Percentiles rank a stretch among this genome's conserved stretches.
Evolutionary conservation across 176 grass and related monocot species (phyloP).

Genomic region (Zea luxurians): DNA sequence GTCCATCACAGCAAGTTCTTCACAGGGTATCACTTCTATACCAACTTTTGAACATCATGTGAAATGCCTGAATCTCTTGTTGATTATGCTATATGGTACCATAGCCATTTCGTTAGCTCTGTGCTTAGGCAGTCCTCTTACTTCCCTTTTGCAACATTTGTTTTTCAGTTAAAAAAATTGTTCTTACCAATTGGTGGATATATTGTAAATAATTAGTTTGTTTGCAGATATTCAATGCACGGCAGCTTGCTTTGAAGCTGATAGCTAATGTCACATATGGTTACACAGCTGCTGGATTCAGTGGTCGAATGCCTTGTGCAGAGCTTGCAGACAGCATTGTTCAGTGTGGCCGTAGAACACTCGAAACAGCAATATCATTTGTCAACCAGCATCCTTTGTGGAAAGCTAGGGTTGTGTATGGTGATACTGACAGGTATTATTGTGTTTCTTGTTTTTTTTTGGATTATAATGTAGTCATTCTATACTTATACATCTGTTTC

Average conservation of each 20-base stretch:
- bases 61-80: slow-evolving; percentile 19
- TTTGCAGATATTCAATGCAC: slow-evolving; percentile 91
- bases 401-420: slow-evolving; percentile 96
- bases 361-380: slow-evolving; percentile 92
- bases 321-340: slow-evolving; percentile 98
- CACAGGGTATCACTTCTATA: slow-evolving; percentile 64
- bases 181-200: slow-evolving; percentile 29
- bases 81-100: slow-evolving; percentile 13
- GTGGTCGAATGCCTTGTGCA: slow-evolving; percentile 95
- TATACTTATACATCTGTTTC: slow-evolving; percentile 36
- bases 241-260: slow-evolving; percentile 92
- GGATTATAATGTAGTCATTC: not conserved
- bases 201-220: slow-evolving; percentile 15
- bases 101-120: slow-evolving; percentile 9
- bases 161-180: not conserved
- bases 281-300: slow-evolving; percentile 97
- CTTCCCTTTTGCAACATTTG: slow-evolving; percentile 19
- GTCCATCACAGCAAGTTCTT: slow-evolving; percentile 71
- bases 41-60: slow-evolving; percentile 11
- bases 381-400: slow-evolving; percentile 78
- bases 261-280: slow-evolving; percentile 98
- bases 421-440: slow-evolving; percentile 94
- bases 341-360: slow-evolving; percentile 90
- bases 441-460: slow-evolving; percentile 35
- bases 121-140: slow-evolving; percentile 4